These are phyloP conservation scores for Echinosophora koreensis DNA, from an alignment of 306 rosid genomes.

Conservation along the genomic window DNA sequence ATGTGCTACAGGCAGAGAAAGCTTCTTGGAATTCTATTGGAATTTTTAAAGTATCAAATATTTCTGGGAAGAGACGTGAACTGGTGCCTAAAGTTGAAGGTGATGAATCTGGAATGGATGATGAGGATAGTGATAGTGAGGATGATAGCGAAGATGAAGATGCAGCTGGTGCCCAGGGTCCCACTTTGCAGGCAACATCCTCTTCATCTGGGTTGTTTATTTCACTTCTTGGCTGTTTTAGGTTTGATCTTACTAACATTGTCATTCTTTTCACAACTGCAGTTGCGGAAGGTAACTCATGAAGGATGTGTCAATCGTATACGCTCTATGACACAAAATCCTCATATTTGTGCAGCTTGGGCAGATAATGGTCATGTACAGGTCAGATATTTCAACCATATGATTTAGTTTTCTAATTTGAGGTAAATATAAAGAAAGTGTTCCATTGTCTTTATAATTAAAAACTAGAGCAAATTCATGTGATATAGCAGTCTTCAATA, in stretches of 20 bases:
- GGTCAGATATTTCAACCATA: slow-evolving; percentile 57
- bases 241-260: slow-evolving; percentile 17
- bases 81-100: slow-evolving; percentile 63
- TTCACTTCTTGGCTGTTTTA: slow-evolving; percentile 33
- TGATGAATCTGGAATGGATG: slow-evolving; percentile 72
- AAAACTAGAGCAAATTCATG: slow-evolving; percentile 9
- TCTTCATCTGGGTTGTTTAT: slow-evolving; percentile 31
- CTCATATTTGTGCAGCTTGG: slow-evolving; percentile 95
- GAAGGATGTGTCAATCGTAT: slow-evolving; percentile 87
- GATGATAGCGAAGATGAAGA: slow-evolving; percentile 72
- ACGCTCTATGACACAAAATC: slow-evolving; percentile 90
- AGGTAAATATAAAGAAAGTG: background rate
- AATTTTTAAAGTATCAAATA: slow-evolving; percentile 79
- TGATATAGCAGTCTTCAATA: slow-evolving; percentile 18
- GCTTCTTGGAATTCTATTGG: slow-evolving; percentile 84
- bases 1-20: slow-evolving; percentile 76
- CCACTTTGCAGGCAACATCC: slow-evolving; percentile 72
- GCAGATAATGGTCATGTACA: slow-evolving; percentile 83
- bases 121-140: slow-evolving; percentile 77
- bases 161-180: slow-evolving; percentile 52
- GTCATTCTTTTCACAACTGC: slow-evolving; percentile 42
- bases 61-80: slow-evolving; percentile 88
- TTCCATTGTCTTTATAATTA: slow-evolving; percentile 9
- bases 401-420: slow-evolving; percentile 10
- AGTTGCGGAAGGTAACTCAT: slow-evolving; percentile 87